These are phyloP conservation scores for Fraxinus dipetala DNA, from an alignment of 305 asterid species.

Conservation along the genomic window DNA sequence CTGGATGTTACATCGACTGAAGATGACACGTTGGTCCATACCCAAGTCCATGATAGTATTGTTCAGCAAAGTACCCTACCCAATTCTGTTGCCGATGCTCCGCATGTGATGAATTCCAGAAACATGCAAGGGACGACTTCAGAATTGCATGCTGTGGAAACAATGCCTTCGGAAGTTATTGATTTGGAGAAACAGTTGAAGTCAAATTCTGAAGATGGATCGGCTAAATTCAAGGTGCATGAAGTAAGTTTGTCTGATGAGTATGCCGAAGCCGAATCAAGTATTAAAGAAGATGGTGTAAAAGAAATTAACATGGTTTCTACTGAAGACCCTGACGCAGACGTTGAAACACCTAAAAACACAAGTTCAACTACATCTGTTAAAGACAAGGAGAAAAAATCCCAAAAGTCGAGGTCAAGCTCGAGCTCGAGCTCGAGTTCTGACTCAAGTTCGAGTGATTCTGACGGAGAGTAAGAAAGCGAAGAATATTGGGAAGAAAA, in stretches of 20 bases:
- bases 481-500: neutral
- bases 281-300: neutral
- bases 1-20: slow-evolving; percentile 34
- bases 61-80: slow-evolving; percentile 15
- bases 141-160: slow-evolving; percentile 20
- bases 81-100: slow-evolving; percentile 28
- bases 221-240: slow-evolving; percentile 6
- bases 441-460: slow-evolving; percentile 26
- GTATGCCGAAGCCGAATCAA: slow-evolving; percentile 9
- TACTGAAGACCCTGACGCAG: neutral
- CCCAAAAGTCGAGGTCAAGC: slow-evolving; percentile 20
- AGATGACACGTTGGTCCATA: slow-evolving; percentile 34
- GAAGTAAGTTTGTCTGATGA: neutral
- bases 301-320: neutral
- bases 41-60: slow-evolving; percentile 26
- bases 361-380: neutral
- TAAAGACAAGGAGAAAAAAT: slow-evolving; percentile 16
- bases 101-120: slow-evolving; percentile 1
- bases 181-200: slow-evolving; percentile 6
- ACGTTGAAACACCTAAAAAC: neutral
- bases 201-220: neutral
- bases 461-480: slow-evolving; percentile 27
- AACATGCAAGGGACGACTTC: slow-evolving; percentile 15
- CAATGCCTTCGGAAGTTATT: slow-evolving; percentile 13
- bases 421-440: slow-evolving; percentile 27